Conservation (phyloP, 257 asterid species). For the Echites panduratus region DNA sequence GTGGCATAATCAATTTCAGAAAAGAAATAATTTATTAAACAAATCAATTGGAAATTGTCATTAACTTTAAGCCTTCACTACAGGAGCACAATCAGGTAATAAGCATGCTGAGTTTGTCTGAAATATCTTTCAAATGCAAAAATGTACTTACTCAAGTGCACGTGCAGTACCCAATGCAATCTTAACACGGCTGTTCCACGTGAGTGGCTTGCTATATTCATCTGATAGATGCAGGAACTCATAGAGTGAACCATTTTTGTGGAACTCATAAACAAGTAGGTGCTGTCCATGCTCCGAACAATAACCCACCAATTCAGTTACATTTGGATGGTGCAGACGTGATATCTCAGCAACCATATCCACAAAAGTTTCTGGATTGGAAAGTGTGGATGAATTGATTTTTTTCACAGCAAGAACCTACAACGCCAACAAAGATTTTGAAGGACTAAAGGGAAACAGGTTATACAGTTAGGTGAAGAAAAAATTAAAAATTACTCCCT, state of each 20-base stretch:
- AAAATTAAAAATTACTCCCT: too few relatives aligned
- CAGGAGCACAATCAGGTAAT: neutral
- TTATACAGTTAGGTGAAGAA: neutral
- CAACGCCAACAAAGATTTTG: constrained; percentile 4
- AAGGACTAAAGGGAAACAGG: neutral
- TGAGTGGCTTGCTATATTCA: constrained; percentile 67
- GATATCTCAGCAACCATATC: constrained; percentile 73
- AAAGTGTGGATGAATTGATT: constrained; percentile 59
- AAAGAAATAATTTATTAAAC: neutral
- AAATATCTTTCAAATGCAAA: neutral
- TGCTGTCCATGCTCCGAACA: constrained; percentile 92
- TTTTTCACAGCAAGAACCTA: constrained; percentile 97
- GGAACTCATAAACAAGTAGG: constrained; percentile 73
- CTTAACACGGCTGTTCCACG: constrained; percentile 92
- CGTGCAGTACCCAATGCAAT: constrained; percentile 94
- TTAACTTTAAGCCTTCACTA: neutral
- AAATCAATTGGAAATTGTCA: neutral
- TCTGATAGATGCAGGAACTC: constrained; percentile 77
- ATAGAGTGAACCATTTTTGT: constrained; percentile 67
- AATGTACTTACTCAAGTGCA: constrained; percentile 71
- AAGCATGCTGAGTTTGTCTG: neutral
- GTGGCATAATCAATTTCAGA: constrained; percentile 15
- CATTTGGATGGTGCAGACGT: constrained; percentile 68
- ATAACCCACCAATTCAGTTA: constrained; percentile 80
- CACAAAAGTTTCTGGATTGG: constrained; percentile 59